phyloP scores from a whole-genome alignment of 305 asterid species.

The Coffea humblotiana region DNA sequence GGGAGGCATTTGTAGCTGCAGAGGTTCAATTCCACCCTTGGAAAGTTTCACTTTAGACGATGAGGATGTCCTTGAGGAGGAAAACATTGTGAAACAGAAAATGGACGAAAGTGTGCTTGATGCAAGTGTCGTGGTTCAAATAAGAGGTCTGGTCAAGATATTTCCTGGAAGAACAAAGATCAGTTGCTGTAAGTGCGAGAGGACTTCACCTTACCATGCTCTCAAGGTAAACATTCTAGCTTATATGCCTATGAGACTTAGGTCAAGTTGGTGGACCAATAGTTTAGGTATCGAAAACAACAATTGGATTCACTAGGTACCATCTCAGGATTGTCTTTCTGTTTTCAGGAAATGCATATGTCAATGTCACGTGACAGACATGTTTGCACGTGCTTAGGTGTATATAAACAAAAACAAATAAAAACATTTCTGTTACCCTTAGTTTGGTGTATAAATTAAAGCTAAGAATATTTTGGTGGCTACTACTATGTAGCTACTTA shows the following conservation, averaged over 20 bases:
- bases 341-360: neutral
- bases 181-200: conserved; percentile 62
- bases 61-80: conserved; percentile 63
- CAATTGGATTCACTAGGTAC: neutral
- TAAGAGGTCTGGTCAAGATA: conserved; percentile 41
- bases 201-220: conserved; percentile 79
- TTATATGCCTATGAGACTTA: no score
- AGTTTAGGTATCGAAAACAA: neutral
- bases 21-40: conserved; percentile 43
- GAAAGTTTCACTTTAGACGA: conserved; percentile 68
- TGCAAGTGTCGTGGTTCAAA: conserved; percentile 37
- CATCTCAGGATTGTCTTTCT: neutral
- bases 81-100: conserved; percentile 34
- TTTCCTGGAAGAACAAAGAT: conserved; percentile 60
- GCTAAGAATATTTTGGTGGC: neutral
- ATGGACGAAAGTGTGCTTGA: conserved; percentile 26
- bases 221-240: conserved; percentile 53
- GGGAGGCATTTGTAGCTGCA: conserved; percentile 73
- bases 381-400: neutral
- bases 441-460: no score
- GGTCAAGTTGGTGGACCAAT: neutral
- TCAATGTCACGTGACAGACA: neutral
- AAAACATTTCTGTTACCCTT: no score
- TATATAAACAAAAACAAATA: no score
- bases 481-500: neutral